Conservation (phyloP, 192 early-diverging fungal genomes). For the Coemansia sp. region DNA sequence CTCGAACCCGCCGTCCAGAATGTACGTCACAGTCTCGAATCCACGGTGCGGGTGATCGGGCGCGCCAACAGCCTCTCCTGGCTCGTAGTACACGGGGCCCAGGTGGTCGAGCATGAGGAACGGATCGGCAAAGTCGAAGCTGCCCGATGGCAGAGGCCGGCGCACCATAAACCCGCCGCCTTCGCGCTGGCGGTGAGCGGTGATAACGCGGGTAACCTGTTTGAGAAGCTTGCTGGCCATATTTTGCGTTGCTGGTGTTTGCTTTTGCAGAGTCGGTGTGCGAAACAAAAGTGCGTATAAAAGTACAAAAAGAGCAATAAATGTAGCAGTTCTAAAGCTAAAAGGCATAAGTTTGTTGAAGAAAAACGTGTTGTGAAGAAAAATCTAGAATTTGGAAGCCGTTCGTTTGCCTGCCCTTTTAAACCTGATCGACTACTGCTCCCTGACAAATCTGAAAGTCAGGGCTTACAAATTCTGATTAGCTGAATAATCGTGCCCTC, state of each 20-base stretch:
- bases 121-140: conserved; percentile 77
- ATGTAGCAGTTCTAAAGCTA: conserved; percentile 12
- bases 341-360: conserved; percentile 12
- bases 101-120: conserved; percentile 85
- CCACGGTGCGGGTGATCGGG: conserved; percentile 81
- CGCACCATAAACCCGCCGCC: conserved; percentile 82
- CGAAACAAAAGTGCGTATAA: conserved; percentile 25
- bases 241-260: neutral
- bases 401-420: no score
- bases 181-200: conserved; percentile 60
- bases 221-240: conserved; percentile 43
- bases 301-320: conserved; percentile 41
- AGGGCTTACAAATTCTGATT: conserved; percentile 4
- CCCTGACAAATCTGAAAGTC: neutral
- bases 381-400: neutral
- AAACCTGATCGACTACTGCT: neutral
- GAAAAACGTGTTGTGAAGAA: conserved; percentile 3
- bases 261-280: no score
- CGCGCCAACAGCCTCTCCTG: conserved; percentile 58
- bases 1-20: conserved; percentile 63
- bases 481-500: neutral
- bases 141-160: conserved; percentile 65
- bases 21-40: conserved; percentile 78
- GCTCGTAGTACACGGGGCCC: conserved; percentile 54
- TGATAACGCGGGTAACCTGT: conserved; percentile 42